Conservation (phyloP, 352 stramenopile species). For the Globisporangium ultimum region DNA sequence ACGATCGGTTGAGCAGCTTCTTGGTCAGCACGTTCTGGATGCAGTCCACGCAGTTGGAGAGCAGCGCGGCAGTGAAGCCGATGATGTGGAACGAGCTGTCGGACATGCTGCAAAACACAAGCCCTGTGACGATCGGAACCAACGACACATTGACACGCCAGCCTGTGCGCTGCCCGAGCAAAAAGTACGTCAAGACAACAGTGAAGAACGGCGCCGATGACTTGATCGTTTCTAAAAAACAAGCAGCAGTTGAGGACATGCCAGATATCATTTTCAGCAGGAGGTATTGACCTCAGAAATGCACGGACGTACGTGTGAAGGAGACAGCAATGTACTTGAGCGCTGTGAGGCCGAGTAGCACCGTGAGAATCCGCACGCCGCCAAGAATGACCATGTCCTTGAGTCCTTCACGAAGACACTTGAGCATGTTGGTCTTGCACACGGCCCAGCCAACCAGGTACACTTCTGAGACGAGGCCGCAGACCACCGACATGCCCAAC, state of each 20-base stretch:
- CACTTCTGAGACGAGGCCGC: conserved; percentile 63
- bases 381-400: conserved; percentile 86
- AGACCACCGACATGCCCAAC: conserved; percentile 75
- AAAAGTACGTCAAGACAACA: conserved; percentile 80
- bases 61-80: conserved; percentile 85
- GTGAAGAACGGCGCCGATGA: conserved; percentile 91
- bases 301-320: conserved; percentile 64
- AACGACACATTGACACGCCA: conserved; percentile 83
- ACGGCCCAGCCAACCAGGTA: conserved; percentile 65
- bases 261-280: too few relatives aligned
- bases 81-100: conserved; percentile 86
- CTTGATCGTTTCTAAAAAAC: conserved; percentile 86
- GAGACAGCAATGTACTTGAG: conserved; percentile 92
- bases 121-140: conserved; percentile 80
- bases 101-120: conserved; percentile 85
- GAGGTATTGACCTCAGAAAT: too few relatives aligned
- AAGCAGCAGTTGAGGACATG: too few relatives aligned
- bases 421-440: conserved; percentile 44
- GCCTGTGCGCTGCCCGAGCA: conserved; percentile 80
- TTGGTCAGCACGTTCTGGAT: conserved; percentile 92
- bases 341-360: conserved; percentile 87
- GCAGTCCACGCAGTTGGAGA: conserved; percentile 91
- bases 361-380: conserved; percentile 79
- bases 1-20: conserved; percentile 75
- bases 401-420: conserved; percentile 53